Evolutionary conservation across 768 basidiomycete species (phyloP).

Genomic region (Trametes sanguinea): DNA sequence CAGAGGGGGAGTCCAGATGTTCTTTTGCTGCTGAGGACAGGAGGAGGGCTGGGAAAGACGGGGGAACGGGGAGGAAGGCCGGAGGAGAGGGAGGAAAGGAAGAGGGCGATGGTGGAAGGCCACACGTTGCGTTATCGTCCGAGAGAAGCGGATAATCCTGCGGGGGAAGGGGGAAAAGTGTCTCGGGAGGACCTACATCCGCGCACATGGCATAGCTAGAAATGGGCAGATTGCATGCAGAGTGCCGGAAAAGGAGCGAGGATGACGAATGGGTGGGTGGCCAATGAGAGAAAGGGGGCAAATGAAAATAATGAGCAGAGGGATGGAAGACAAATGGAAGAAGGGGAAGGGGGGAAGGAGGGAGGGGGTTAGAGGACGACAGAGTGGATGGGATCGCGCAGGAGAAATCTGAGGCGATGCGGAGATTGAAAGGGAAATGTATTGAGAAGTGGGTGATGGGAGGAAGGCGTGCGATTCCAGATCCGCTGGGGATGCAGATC

Average conservation of each 20-base stretch:
- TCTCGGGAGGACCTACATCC: conserved; percentile 12
- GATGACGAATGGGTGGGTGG: conserved; percentile 20
- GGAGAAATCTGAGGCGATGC: conserved; percentile 28
- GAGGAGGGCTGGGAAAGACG: background rate
- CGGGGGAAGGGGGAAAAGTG: conserved; percentile 10
- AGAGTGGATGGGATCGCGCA: conserved; percentile 20
- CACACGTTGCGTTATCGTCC: conserved; percentile 19
- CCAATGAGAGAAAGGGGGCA: conserved; percentile 26
- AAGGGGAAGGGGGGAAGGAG: conserved; percentile 12
- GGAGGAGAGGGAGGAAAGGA: background rate
- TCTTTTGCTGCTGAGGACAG: background rate
- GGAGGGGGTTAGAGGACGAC: background rate
- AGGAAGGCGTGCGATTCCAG: conserved; percentile 17
- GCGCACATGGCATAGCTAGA: conserved; percentile 13
- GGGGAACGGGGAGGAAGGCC: background rate
- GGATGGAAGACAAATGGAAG: conserved; percentile 22
- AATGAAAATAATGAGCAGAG: conserved; percentile 21
- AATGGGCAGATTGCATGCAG: conserved; percentile 27
- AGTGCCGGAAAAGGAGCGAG: conserved; percentile 18
- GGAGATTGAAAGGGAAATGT: conserved; percentile 30
- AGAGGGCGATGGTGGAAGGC: background rate
- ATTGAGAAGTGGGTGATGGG: conserved; percentile 23
- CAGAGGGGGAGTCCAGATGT: background rate
- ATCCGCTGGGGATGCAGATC: conserved; percentile 21
- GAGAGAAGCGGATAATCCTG: conserved; percentile 20